phyloP scores from a whole-genome alignment of 805 yeast genomes.

The Metahyphopichia silvanorum region DNA sequence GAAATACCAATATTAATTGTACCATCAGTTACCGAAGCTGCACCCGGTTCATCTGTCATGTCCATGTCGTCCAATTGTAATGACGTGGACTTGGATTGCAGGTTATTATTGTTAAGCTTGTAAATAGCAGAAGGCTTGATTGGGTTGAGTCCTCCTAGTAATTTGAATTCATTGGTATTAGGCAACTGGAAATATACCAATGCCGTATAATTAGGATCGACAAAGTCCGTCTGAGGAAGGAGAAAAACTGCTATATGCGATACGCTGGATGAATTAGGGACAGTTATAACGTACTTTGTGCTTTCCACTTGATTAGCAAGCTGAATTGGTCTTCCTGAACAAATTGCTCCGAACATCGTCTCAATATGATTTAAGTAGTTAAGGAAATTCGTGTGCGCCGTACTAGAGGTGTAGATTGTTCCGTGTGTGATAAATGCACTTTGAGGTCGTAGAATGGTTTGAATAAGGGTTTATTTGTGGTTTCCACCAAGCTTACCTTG shows the following conservation, averaged over 20 bases:
- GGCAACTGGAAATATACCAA: constrained; percentile 86
- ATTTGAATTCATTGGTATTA: constrained; percentile 53
- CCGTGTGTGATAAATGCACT: no score
- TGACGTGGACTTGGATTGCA: constrained; percentile 19
- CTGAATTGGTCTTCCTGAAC: constrained; percentile 65
- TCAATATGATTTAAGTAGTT: background rate
- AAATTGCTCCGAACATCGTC: constrained; percentile 69
- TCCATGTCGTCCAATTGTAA: constrained; percentile 47
- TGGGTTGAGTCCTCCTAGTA: constrained; percentile 60
- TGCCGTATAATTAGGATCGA: constrained; percentile 72
- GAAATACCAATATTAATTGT: constrained; percentile 74
- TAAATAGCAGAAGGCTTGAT: constrained; percentile 90
- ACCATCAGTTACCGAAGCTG: constrained; percentile 26
- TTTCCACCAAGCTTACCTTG: no score
- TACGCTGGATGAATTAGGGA: constrained; percentile 60
- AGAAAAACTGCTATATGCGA: constrained; percentile 83
- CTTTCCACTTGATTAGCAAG: constrained; percentile 65
- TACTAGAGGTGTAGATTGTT: no score
- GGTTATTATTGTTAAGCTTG: constrained; percentile 54
- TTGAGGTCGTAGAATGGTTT: no score
- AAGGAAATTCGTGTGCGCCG: no score
- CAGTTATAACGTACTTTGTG: constrained; percentile 60
- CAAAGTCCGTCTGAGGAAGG: constrained; percentile 69
- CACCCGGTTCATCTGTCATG: constrained; percentile 36
- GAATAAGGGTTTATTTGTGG: no score